These are phyloP conservation scores for Polysphondylium violaceum DNA, from an alignment of 78 protist species.

Conservation along the genomic window DNA sequence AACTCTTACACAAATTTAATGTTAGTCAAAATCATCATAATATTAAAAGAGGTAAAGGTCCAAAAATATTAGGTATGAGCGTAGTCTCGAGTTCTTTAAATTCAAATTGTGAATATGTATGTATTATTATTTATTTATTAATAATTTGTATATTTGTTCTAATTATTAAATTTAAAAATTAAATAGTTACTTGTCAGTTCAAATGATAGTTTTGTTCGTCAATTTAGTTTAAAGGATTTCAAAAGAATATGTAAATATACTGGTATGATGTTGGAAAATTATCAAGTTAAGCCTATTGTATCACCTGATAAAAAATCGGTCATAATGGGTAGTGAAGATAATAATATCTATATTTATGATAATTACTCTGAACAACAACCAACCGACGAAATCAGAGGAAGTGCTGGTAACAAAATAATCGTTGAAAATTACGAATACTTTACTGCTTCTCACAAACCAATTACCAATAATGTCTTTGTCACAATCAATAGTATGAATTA, in stretches of 20 bases:
- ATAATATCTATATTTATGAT: constrained; percentile 47
- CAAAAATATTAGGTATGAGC: constrained; percentile 48
- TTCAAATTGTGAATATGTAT: constrained; percentile 14
- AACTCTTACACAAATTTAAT: constrained; percentile 15
- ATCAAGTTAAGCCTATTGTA: constrained; percentile 57
- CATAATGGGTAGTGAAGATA: constrained; percentile 63
- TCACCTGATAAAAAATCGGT: constrained; percentile 19
- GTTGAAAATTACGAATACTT: constrained; percentile 59
- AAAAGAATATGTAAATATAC: constrained; percentile 72
- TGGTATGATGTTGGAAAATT: constrained; percentile 27
- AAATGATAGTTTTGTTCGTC: constrained; percentile 59
- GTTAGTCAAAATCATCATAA: background rate
- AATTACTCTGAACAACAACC: constrained; percentile 22
- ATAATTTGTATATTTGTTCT: background rate
- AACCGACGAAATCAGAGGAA: background rate
- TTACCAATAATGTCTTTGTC: constrained; percentile 28
- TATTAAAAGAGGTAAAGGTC: constrained; percentile 63
- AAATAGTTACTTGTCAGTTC: constrained; percentile 30
- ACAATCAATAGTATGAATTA: background rate
- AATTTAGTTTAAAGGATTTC: constrained; percentile 50
- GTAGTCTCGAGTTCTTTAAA: constrained; percentile 22
- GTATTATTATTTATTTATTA: background rate
- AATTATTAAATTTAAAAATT: background rate
- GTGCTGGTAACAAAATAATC: background rate
- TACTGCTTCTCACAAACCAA: constrained; percentile 42